Conservation (phyloP, 306 rosid genomes). For the Mimosa bimucronata region DNA sequence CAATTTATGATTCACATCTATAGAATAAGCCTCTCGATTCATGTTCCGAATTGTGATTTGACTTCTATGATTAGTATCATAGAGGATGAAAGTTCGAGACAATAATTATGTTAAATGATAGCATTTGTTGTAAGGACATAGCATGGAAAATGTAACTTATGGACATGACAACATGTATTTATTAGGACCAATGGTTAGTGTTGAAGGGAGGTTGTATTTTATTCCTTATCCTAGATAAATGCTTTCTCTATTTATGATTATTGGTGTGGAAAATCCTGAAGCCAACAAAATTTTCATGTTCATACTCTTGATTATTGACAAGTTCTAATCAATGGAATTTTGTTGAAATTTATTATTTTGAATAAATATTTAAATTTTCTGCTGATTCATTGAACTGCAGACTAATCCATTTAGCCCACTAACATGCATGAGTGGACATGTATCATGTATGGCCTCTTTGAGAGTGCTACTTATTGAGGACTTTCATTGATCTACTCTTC, state of each 20-base stretch:
- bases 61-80: neutral
- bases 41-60: neutral
- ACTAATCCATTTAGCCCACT: neutral
- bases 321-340: neutral
- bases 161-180: neutral
- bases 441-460: neutral
- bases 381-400: neutral
- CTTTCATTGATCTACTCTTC: neutral
- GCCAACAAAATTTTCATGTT: neutral
- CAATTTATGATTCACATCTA: neutral
- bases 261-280: neutral
- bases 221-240: neutral
- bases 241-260: neutral
- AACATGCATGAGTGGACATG: neutral
- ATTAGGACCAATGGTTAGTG: neutral
- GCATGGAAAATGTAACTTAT: neutral
- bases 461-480: neutral
- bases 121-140: neutral
- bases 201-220: constrained; percentile 1
- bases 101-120: neutral
- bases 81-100: neutral
- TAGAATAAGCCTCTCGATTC: neutral
- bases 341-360: neutral
- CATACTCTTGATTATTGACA: neutral
- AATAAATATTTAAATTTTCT: neutral